Base-by-base conservation (phyloP, 192 early-diverging fungal species). In the Coemansia sp. region DNA sequence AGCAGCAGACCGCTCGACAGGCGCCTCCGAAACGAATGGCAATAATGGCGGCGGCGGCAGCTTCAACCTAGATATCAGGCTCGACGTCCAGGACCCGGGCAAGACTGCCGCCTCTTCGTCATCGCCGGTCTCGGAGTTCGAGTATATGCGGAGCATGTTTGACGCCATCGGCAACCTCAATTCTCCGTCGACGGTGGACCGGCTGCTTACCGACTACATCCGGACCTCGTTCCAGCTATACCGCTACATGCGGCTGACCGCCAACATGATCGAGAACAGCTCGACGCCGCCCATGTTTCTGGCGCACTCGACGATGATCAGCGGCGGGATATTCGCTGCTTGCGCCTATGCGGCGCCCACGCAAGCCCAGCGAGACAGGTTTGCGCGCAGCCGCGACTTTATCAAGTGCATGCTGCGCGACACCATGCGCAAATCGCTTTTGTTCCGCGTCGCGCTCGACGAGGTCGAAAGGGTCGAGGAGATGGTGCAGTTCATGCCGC, bases 211-310 rank as follows among this genome's bases (percentile, higher is more conserved):
- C n/a, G 67, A 68, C 57, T 78, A 72, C 36, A 54, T 78, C 22
- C n/a, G 39, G 25, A 48, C 35, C 1, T 65, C 69, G 9, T 60
- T 36, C 56, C 55, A 46, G 9, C 35, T 69, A 13, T 72, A 69
- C 56, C 58, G 53, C 2, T 64, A 62, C 29, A 58, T 61, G 25
- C 63, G 54, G 27, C 67, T 52, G 9, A 39, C 58, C 1, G 7
- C 39, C 0, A 52, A 47, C n/a, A 18, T 65, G 66, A 50, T 64
- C n/a, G 47, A 45, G 4, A 61, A 64, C 68, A 27, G 59, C 50
- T 25, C 24, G 0, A 51, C 66, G 50, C 75, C 75, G 29, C 65
- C 70, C 6, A 78, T 78, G 75, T 78, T 78, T 47, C 47, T 67
- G 11, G 65, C 75, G 1, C 64, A 78, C 60, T 58, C 69, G 47